Evolutionary conservation across 2,329 filamentous ascomycete genomes (phyloP).

Genomic region (Cryphonectria radicalis): DNA sequence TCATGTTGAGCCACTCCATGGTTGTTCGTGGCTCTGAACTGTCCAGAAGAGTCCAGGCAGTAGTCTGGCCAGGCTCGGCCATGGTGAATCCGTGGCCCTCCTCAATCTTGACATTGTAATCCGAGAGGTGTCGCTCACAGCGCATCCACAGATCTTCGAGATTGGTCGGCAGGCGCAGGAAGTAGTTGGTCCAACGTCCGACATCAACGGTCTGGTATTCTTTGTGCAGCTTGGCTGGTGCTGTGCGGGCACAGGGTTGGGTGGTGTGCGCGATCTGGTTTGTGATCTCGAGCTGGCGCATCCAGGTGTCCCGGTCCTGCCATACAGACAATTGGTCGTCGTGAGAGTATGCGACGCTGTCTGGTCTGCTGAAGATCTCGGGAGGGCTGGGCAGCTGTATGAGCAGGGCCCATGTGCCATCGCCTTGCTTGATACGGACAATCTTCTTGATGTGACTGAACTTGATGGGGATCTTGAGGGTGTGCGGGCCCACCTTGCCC

Average conservation of each 20-base stretch:
- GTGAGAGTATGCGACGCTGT: conserved; percentile 41
- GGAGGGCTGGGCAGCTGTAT: conserved; percentile 56
- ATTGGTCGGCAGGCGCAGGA: conserved; percentile 46
- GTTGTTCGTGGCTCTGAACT: background rate
- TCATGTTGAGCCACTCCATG: conserved; percentile 39
- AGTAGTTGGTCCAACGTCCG: conserved; percentile 62
- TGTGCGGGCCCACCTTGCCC: conserved; percentile 10
- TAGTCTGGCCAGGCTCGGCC: conserved; percentile 16
- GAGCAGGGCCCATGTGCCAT: conserved; percentile 45
- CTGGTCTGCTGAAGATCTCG: conserved; percentile 48
- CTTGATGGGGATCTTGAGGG: conserved; percentile 49
- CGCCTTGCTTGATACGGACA: conserved; percentile 41
- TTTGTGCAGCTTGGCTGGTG: conserved; percentile 46
- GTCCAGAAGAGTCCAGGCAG: conserved; percentile 25
- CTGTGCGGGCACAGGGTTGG: conserved; percentile 36
- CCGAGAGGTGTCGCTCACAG: conserved; percentile 61
- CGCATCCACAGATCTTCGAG: conserved; percentile 42
- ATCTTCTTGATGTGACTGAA: conserved; percentile 53
- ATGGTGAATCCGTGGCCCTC: conserved; percentile 16
- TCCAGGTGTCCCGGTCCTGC: conserved; percentile 51
- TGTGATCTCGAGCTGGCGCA: conserved; percentile 52
- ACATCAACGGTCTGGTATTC: conserved; percentile 51
- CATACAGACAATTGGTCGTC: conserved; percentile 41
- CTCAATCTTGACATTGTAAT: conserved; percentile 69
- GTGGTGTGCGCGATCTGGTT: conserved; percentile 35